Evolutionary conservation across 140 eudicot genomes (phyloP).

Genomic region (Ambrosia hybrid): DNA sequence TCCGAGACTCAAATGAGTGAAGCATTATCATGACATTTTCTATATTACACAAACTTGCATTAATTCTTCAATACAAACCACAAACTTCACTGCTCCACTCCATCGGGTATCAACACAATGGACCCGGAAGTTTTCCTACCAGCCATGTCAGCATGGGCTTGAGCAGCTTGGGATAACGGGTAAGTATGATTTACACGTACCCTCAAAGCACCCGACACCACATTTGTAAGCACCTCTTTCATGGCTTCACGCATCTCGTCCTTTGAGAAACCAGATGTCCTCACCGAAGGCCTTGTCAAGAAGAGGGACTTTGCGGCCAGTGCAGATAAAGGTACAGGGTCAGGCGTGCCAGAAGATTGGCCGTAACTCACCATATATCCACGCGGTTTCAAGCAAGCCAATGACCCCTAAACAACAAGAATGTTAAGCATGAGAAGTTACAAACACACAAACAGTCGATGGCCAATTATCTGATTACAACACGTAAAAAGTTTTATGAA

Average conservation of each 20-base stretch:
- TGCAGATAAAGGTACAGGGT: slow-evolving; percentile 65
- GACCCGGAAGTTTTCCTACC: slow-evolving; percentile 52
- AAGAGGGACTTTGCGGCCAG: slow-evolving; percentile 60
- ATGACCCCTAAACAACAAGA: slow-evolving; percentile 61
- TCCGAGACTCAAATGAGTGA: neutral
- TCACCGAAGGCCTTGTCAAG: slow-evolving; percentile 71
- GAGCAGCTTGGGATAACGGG: slow-evolving; percentile 73
- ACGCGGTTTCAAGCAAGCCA: slow-evolving; percentile 76
- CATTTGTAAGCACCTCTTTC: slow-evolving; percentile 39
- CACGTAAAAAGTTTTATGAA: neutral
- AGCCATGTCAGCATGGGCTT: slow-evolving; percentile 84
- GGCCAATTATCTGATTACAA: no score
- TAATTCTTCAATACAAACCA: slow-evolving; percentile 11
- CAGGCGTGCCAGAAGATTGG: slow-evolving; percentile 86
- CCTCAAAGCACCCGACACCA: slow-evolving; percentile 41
- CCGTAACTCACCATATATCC: slow-evolving; percentile 89
- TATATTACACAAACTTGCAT: slow-evolving; percentile 14
- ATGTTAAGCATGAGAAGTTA: neutral
- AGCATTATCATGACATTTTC: neutral
- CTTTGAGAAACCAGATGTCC: slow-evolving; percentile 53
- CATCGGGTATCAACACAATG: slow-evolving; percentile 45
- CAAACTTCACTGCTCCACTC: slow-evolving; percentile 22
- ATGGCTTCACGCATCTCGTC: slow-evolving; percentile 62
- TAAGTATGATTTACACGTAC: slow-evolving; percentile 58
- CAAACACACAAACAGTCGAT: neutral